These are phyloP conservation scores for Lichenothelia convexa DNA, from an alignment of 495 filamentous ascomycete genomes.

Conservation along the genomic window DNA sequence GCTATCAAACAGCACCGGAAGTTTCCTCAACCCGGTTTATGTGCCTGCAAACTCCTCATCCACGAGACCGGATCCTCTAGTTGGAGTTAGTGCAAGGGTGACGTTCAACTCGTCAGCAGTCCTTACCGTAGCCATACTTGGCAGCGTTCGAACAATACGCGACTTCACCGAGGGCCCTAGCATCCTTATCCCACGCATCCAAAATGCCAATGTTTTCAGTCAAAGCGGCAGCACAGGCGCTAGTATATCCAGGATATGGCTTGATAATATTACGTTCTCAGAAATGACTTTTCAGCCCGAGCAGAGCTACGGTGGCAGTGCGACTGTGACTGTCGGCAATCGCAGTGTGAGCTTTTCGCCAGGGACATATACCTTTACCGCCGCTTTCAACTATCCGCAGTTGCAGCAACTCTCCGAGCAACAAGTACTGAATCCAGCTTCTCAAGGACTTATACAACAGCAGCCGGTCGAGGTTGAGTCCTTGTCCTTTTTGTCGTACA, in stretches of 20 bases:
- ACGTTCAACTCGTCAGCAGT: conserved; percentile 37
- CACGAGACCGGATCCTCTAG: conserved; percentile 24
- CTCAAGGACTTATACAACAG: conserved; percentile 26
- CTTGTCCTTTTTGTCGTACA: conserved; percentile 44
- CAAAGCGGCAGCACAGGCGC: conserved; percentile 23
- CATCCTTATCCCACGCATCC: conserved; percentile 31
- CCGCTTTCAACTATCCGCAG: conserved; percentile 43
- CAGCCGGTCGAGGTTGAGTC: conserved; percentile 30
- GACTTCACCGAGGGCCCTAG: conserved; percentile 42
- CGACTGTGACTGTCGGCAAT: conserved; percentile 21
- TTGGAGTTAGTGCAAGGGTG: conserved; percentile 33
- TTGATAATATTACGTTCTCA: conserved; percentile 41
- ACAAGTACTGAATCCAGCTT: conserved; percentile 31
- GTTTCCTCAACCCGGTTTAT: conserved; percentile 23
- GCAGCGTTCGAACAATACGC: conserved; percentile 41
- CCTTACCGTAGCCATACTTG: conserved; percentile 35
- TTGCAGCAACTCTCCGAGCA: conserved; percentile 29
- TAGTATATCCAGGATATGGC: conserved; percentile 33
- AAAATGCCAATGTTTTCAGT: conserved; percentile 31
- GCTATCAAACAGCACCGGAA: conserved; percentile 27
- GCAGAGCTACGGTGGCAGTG: conserved; percentile 10
- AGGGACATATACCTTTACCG: conserved; percentile 38
- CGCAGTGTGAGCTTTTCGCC: conserved; percentile 26
- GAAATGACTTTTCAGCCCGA: conserved; percentile 27
- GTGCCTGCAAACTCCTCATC: conserved; percentile 10